Evolutionary conservation across 129 eudicot species (phyloP).

Genomic region (Saposhnikovia divaricata): DNA sequence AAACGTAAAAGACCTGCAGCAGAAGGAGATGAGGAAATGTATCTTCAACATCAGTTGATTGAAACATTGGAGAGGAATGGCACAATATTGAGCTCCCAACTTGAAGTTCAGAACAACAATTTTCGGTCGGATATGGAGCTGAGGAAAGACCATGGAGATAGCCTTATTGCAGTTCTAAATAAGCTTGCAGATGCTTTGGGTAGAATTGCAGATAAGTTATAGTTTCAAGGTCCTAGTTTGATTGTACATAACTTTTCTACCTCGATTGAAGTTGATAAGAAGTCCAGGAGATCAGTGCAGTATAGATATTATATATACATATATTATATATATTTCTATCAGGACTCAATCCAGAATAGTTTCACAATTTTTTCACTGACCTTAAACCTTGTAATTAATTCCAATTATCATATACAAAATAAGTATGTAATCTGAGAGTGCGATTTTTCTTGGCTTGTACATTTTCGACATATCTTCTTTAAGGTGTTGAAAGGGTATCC

Average conservation of each 20-base stretch:
- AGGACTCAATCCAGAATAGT: not conserved
- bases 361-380: conserved; percentile 3
- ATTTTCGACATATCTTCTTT: not conserved
- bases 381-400: conserved; percentile 6
- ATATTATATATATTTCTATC: not conserved
- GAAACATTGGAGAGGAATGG: conserved; percentile 73
- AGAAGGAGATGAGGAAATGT: conserved; percentile 28
- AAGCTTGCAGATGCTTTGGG: conserved; percentile 92
- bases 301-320: not conserved
- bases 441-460: not conserved
- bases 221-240: conserved; percentile 23
- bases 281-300: conserved; percentile 11
- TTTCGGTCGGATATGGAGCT: conserved; percentile 64
- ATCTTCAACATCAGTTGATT: conserved; percentile 40
- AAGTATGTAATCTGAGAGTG: conserved; percentile 7
- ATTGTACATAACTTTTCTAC: conserved; percentile 22
- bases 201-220: conserved; percentile 82
- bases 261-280: conserved; percentile 11
- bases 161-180: conserved; percentile 55
- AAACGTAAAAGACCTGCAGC: conserved; percentile 42
- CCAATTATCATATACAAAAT: conserved; percentile 11
- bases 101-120: conserved; percentile 66
- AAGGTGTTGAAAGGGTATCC: not conserved
- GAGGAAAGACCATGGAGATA: conserved; percentile 50
- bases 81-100: conserved; percentile 55